A percentile compares a stretch with the other conserved stretches of the same genome.
These are phyloP conservation scores for Tolypocladium album DNA, from an alignment of 2,329 filamentous ascomycete species.

Conservation along the genomic window DNA sequence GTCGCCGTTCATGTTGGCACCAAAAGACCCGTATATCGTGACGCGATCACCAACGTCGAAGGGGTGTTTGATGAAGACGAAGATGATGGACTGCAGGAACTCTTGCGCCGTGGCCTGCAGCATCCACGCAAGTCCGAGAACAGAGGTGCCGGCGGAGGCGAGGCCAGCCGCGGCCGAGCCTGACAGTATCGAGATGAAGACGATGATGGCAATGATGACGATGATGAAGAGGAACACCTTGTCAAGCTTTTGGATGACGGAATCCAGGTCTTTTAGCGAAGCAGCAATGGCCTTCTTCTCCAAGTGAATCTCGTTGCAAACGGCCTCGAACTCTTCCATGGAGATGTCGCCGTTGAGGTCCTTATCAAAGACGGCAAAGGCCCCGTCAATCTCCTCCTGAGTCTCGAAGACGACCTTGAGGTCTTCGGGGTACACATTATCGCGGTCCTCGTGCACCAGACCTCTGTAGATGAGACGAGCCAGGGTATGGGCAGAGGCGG, in stretches of 20 bases:
- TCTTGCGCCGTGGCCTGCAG: slow-evolving; percentile 90
- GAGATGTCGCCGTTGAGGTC: slow-evolving; percentile 95
- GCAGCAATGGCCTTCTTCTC: slow-evolving; percentile 94
- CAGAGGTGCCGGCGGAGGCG: slow-evolving; percentile 76
- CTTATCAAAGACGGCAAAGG: slow-evolving; percentile 89
- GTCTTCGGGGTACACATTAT: slow-evolving; percentile 70
- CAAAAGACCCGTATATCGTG: slow-evolving; percentile 82
- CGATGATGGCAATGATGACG: slow-evolving; percentile 65
- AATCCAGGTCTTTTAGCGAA: slow-evolving; percentile 89
- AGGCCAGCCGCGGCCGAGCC: slow-evolving; percentile 82
- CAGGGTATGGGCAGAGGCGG: slow-evolving; percentile 67
- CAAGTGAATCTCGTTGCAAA: slow-evolving; percentile 87
- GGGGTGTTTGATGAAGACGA: slow-evolving; percentile 94
- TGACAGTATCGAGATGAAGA: slow-evolving; percentile 83
- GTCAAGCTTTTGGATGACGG: slow-evolving; percentile 82
- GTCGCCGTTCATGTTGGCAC: slow-evolving; percentile 66
- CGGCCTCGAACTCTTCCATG: slow-evolving; percentile 86
- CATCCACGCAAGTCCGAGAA: slow-evolving; percentile 88
- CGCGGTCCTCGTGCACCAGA: slow-evolving; percentile 62
- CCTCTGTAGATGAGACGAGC: slow-evolving; percentile 83
- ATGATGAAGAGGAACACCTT: slow-evolving; percentile 84
- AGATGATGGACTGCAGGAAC: slow-evolving; percentile 86
- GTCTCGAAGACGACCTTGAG: slow-evolving; percentile 69
- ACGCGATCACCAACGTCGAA: slow-evolving; percentile 95
- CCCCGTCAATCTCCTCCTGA: slow-evolving; percentile 76